phyloP scores from a whole-genome alignment of 768 basidiomycete genomes.

The Pleurotus platypus region DNA sequence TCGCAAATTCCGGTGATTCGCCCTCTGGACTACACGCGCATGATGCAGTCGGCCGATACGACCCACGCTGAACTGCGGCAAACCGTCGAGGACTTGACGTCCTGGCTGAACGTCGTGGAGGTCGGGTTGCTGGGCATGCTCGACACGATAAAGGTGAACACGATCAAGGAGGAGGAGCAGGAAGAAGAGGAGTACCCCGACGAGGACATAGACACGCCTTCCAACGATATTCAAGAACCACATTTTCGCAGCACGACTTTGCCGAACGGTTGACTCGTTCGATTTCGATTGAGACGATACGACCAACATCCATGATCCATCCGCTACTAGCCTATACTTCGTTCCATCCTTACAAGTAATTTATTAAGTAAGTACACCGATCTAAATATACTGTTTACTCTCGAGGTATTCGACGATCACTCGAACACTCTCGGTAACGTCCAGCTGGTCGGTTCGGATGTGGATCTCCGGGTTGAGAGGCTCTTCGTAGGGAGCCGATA shows the following conservation, averaged over 20 bases:
- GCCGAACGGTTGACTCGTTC: slow-evolving; percentile 1
- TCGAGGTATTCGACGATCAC: slow-evolving; percentile 78
- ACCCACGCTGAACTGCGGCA: slow-evolving; percentile 68
- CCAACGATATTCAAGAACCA: neutral
- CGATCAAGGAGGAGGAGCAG: slow-evolving; percentile 67
- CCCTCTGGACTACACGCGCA: slow-evolving; percentile 64
- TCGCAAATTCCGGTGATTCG: slow-evolving; percentile 44
- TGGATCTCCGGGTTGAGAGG: slow-evolving; percentile 86
- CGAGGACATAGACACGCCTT: slow-evolving; percentile 7
- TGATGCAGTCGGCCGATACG: slow-evolving; percentile 47
- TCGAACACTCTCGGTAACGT: slow-evolving; percentile 75
- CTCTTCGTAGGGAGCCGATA: slow-evolving; percentile 94
- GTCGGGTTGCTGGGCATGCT: slow-evolving; percentile 66
- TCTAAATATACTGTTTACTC: slow-evolving; percentile 53
- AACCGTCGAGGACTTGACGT: slow-evolving; percentile 70
- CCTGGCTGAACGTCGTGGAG: slow-evolving; percentile 77
- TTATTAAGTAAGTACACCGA: neutral
- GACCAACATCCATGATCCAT: too few species aligned
- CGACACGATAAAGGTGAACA: slow-evolving; percentile 44
- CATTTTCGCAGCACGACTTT: slow-evolving; percentile 1
- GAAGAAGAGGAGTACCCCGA: slow-evolving; percentile 25
- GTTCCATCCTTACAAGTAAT: neutral
- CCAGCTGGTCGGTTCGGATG: slow-evolving; percentile 80
- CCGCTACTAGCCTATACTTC: too few species aligned
- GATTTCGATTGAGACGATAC: neutral